A percentile compares a stretch with the other conserved stretches of the same genome.
These are phyloP conservation scores for Smallanthus sonchifolius DNA, from an alignment of 129 eudicot genomes.

Conservation along the genomic window DNA sequence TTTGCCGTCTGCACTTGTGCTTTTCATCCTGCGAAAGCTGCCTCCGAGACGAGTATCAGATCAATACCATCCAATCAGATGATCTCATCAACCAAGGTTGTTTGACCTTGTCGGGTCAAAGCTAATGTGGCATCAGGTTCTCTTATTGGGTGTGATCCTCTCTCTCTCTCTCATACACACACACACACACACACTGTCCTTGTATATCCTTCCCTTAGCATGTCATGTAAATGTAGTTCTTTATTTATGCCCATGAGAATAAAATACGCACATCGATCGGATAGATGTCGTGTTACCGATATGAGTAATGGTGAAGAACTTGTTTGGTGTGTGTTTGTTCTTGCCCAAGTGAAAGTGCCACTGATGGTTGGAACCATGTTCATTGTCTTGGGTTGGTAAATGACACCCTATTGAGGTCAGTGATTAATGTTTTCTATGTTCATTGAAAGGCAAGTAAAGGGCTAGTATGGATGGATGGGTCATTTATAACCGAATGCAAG, in stretches of 20 bases:
- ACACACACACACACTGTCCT: background rate
- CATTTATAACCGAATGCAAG: too few relatives aligned
- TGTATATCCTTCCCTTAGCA: conserved; percentile 26
- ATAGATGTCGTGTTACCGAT: background rate
- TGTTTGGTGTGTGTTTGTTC: background rate
- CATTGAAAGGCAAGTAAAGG: too few relatives aligned
- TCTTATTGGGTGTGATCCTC: background rate
- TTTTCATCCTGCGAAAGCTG: conserved; percentile 71
- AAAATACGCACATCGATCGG: conserved; percentile 5
- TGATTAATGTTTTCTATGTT: too few relatives aligned
- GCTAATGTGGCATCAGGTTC: conserved; percentile 16
- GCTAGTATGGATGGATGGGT: too few relatives aligned
- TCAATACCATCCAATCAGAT: conserved; percentile 68
- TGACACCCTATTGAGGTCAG: background rate
- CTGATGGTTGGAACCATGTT: conserved; percentile 2
- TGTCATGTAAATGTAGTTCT: conserved; percentile 22
- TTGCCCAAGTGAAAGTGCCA: background rate
- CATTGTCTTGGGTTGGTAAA: background rate
- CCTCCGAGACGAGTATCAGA: conserved; percentile 75
- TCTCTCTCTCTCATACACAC: background rate
- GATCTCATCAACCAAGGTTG: conserved; percentile 8
- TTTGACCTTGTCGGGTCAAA: conserved; percentile 17
- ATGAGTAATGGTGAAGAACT: conserved; percentile 2
- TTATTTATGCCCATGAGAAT: conserved; percentile 18
- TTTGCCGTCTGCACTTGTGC: conserved; percentile 78